Evolutionary conservation across 129 eudicot genomes (phyloP).

Genomic region (Flaveria robusta): DNA sequence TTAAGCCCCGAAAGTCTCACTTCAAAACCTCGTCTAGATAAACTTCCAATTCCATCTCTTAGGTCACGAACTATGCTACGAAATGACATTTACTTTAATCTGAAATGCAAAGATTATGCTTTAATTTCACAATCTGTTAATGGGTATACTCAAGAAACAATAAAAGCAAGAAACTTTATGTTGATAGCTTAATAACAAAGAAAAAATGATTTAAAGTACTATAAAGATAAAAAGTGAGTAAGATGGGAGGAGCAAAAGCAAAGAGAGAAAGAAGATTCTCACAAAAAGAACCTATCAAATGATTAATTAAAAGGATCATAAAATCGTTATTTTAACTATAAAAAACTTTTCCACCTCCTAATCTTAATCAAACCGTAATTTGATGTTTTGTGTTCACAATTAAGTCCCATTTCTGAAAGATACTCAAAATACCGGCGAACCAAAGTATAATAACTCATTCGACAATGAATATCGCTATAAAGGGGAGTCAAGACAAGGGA

Average conservation of each 20-base stretch:
- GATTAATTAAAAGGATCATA: background rate
- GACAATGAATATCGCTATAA: background rate
- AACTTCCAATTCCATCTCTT: slow-evolving; percentile 85
- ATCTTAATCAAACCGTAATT: background rate
- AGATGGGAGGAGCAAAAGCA: slow-evolving; percentile 42
- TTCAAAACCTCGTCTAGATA: slow-evolving; percentile 76
- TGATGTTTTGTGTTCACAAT: background rate
- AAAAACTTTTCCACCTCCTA: slow-evolving; percentile 15
- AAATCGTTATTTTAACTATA: background rate
- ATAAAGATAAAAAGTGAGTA: slow-evolving; percentile 37
- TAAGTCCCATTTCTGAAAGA: background rate
- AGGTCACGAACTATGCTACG: slow-evolving; percentile 82
- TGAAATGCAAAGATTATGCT: slow-evolving; percentile 24
- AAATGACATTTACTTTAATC: slow-evolving; percentile 66
- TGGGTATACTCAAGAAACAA: slow-evolving; percentile 26
- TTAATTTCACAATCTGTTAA: slow-evolving; percentile 1
- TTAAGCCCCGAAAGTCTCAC: slow-evolving; percentile 40
- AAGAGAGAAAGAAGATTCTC: slow-evolving; percentile 64
- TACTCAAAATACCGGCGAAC: background rate
- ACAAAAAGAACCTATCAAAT: slow-evolving; percentile 19
- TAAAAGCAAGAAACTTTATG: slow-evolving; percentile 6
- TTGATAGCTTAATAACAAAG: slow-evolving; percentile 11
- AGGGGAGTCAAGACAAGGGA: too few species aligned
- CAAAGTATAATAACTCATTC: background rate
- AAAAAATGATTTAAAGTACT: slow-evolving; percentile 29